phyloP scores from a whole-genome alignment of 805 yeast genomes.

The Candida pseudoglaebosa region DNA sequence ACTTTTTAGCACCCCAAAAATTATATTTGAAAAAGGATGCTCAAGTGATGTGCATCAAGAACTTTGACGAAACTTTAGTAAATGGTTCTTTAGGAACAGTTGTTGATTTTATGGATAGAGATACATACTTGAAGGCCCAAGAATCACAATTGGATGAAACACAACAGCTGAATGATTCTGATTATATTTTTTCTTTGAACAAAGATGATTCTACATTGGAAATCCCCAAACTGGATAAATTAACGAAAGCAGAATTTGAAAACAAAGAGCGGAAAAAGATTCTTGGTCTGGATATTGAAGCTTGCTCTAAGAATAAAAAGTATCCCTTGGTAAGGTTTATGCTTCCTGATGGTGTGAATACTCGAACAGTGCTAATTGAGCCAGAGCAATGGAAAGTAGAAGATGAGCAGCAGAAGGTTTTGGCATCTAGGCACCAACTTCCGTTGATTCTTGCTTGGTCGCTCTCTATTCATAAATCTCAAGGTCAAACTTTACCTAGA shows the following conservation, averaged over 20 bases:
- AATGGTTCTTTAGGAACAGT: slow-evolving; percentile 78
- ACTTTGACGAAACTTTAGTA: slow-evolving; percentile 66
- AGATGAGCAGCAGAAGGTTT: slow-evolving; percentile 62
- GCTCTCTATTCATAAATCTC: slow-evolving; percentile 90
- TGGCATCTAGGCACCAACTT: slow-evolving; percentile 73
- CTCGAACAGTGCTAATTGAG: slow-evolving; percentile 72
- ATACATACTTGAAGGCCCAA: slow-evolving; percentile 29
- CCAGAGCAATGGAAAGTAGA: slow-evolving; percentile 81
- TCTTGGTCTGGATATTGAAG: slow-evolving; percentile 39
- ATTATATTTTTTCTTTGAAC: slow-evolving; percentile 13
- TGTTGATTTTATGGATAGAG: slow-evolving; percentile 46
- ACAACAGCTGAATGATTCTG: slow-evolving; percentile 9
- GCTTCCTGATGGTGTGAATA: slow-evolving; percentile 59
- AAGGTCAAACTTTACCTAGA: slow-evolving; percentile 81
- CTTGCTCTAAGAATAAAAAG: slow-evolving; percentile 45
- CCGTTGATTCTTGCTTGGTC: slow-evolving; percentile 97
- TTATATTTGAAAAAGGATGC: slow-evolving; percentile 64
- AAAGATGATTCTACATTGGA: slow-evolving; percentile 3
- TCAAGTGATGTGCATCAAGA: slow-evolving; percentile 80
- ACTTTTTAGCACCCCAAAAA: slow-evolving; percentile 59
- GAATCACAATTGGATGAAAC: slow-evolving; percentile 7
- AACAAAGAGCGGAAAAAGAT: slow-evolving; percentile 47
- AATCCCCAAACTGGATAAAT: not conserved
- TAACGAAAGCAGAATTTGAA: slow-evolving; percentile 14
- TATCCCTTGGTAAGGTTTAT: slow-evolving; percentile 76